phyloP scores from a whole-genome alignment of 495 filamentous ascomycete species.

The Aspergillus panamensis region DNA sequence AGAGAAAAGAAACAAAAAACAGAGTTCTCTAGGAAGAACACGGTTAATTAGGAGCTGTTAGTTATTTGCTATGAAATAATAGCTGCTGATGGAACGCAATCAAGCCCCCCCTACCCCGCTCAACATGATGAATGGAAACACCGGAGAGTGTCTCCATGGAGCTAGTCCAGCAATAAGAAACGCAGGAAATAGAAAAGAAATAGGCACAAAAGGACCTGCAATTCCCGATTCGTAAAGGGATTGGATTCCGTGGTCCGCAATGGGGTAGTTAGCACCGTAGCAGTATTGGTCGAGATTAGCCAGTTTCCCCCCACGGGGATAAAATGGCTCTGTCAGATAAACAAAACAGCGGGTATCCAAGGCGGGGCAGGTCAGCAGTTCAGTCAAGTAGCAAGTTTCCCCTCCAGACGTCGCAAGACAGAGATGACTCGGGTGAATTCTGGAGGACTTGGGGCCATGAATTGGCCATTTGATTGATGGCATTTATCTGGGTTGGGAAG shows the following conservation, averaged over 20 bases:
- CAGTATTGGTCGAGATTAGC: background rate
- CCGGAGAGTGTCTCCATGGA: background rate
- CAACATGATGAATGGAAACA: background rate
- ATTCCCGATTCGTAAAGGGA: constrained; percentile 28
- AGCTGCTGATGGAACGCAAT: background rate
- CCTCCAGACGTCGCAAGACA: background rate
- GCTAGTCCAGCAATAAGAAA: too few species aligned
- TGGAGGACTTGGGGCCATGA: background rate
- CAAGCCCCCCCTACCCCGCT: background rate
- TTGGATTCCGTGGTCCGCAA: constrained; percentile 18
- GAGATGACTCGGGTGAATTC: background rate
- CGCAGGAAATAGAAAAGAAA: too few species aligned
- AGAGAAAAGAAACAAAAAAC: background rate
- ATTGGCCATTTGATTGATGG: constrained; percentile 8
- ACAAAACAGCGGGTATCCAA: background rate
- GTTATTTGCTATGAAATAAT: background rate
- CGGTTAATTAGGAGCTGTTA: background rate
- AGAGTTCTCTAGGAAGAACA: background rate
- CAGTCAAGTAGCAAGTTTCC: too few species aligned
- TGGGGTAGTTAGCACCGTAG: too few species aligned
- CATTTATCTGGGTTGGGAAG: constrained; percentile 9
- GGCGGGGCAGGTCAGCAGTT: constrained; percentile 16
- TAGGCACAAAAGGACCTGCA: background rate
- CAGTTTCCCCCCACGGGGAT: constrained; percentile 2
- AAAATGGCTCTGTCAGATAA: background rate